Evolutionary conservation across 495 filamentous ascomycete species (phyloP), one percentile per base, ranked within the genome.

Genomic region (Extremus antarcticus): DNA sequence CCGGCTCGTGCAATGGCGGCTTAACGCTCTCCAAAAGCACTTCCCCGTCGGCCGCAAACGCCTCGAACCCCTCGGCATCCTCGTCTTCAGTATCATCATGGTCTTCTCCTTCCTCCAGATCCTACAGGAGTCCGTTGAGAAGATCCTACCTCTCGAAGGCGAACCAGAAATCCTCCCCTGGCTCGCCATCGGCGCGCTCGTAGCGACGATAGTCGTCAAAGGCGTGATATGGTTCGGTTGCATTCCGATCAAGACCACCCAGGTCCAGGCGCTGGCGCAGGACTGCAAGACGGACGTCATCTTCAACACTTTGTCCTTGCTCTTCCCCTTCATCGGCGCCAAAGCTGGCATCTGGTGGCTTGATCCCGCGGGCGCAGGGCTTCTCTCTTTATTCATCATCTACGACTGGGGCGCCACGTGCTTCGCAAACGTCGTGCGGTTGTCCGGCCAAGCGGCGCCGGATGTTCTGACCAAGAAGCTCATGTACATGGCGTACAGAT

Each of bases 281-380:
- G 70, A 73, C 54, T 77, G 73, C 66, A 71, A 77, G 59, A 76
- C 74, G 0, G 74, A 76, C 56, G 74, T 77, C 25, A 68, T 70
- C 51, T 77, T 76, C 67, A 76, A 77, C 63, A 72, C 70, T 0
- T 65, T 71, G n/a, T 77, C 74, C 22, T 66, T 77, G 17, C 60
- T 71, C 17, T 77, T 77, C 51, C 74, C 74, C 1, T 62, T 75
- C 43, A 63, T 76, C 49, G 74, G 74, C 50, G 51, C 61, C 43
- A 55, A 66, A 41, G 55, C 66, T 4, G 53, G 71, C 53, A 54
- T 74, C 32, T 76, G 73, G 74, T 76, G 74, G 74, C 66, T 77
- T 15, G 74, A 77, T 59, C 71, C 74, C 7, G 62, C 68, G 0
- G 73, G 74, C 47, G 74, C 74, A 2, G 63, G 66, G 7, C 54